phyloP scores from a whole-genome alignment of 2,329 filamentous ascomycete genomes.

The Talaromyces rugulosus region DNA sequence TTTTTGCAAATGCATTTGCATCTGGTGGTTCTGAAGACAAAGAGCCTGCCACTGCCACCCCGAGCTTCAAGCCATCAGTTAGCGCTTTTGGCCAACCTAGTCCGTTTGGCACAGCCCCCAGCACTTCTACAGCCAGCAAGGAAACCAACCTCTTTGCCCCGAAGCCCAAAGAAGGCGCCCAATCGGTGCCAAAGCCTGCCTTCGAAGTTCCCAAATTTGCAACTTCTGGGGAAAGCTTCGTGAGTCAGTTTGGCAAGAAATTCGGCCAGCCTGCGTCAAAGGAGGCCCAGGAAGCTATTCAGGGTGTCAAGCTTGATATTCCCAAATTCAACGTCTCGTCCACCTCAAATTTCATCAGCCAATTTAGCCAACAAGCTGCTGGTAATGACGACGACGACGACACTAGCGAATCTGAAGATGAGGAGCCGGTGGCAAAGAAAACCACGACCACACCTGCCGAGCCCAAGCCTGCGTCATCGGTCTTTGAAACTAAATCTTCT shows the following conservation, averaged over 20 bases:
- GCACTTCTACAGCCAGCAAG: background rate
- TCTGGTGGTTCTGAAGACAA: conserved; percentile 5
- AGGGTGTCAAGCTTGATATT: conserved; percentile 7
- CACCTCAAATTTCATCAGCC: conserved; percentile 6
- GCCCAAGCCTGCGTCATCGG: background rate
- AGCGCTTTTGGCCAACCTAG: background rate
- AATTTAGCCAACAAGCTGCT: conserved; percentile 14
- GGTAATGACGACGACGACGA: conserved; percentile 9
- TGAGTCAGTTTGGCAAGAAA: conserved; percentile 9
- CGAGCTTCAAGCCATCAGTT: background rate
- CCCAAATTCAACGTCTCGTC: conserved; percentile 9
- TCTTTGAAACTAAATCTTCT: conserved; percentile 10
- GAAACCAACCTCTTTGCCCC: background rate
- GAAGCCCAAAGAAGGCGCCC: background rate
- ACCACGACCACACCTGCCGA: background rate
- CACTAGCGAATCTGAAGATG: conserved; percentile 23
- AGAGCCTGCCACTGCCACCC: conserved; percentile 4
- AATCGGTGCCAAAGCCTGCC: conserved; percentile 3
- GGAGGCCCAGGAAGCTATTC: background rate
- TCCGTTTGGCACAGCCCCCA: background rate
- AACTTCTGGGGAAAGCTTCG: conserved; percentile 7
- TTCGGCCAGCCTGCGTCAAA: conserved; percentile 10
- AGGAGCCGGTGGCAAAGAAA: conserved; percentile 29
- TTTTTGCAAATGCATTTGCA: conserved; percentile 26
- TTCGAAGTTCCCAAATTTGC: conserved; percentile 13